Conservation (phyloP, 495 filamentous ascomycete species). For the Aspergillus cavernicola region DNA sequence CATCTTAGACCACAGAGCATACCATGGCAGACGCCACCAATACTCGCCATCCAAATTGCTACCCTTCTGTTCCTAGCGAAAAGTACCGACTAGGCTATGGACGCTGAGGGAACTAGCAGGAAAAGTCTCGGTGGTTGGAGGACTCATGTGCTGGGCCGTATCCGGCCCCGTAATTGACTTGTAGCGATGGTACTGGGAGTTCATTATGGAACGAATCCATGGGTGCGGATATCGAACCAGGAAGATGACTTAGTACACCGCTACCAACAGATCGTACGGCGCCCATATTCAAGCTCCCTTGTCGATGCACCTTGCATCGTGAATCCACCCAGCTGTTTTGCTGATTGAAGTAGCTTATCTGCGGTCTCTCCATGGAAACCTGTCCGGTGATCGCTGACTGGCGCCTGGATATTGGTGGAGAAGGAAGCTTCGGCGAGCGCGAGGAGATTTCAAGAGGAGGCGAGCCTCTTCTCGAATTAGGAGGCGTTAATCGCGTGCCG, state of each 20-base stretch:
- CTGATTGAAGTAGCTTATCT: conserved; percentile 32
- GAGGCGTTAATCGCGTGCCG: conserved; percentile 42
- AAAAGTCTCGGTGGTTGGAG: conserved; percentile 27
- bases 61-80: background rate
- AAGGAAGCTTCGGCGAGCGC: conserved; percentile 41
- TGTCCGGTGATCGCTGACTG: conserved; percentile 32
- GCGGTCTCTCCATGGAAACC: conserved; percentile 26
- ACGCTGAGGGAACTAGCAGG: background rate
- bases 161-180: conserved; percentile 30
- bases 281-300: conserved; percentile 21
- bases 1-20: background rate
- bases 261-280: conserved; percentile 25
- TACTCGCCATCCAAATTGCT: background rate
- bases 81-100: background rate
- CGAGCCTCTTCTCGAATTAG: conserved; percentile 42
- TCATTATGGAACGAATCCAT: conserved; percentile 34
- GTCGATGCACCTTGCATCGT: conserved; percentile 16
- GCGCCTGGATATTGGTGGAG: conserved; percentile 35
- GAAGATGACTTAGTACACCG: conserved; percentile 21
- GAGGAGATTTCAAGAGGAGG: conserved; percentile 35
- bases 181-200: conserved; percentile 30
- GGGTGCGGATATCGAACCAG: conserved; percentile 25
- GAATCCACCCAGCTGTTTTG: conserved; percentile 17
- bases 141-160: conserved; percentile 31
- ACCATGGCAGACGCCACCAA: background rate